A percentile compares a stretch with the other conserved stretches of the same genome.
Conservation (phyloP, 2,329 filamentous ascomycete species). For the Ophiocordyceps camponoti-saundersi region DNA sequence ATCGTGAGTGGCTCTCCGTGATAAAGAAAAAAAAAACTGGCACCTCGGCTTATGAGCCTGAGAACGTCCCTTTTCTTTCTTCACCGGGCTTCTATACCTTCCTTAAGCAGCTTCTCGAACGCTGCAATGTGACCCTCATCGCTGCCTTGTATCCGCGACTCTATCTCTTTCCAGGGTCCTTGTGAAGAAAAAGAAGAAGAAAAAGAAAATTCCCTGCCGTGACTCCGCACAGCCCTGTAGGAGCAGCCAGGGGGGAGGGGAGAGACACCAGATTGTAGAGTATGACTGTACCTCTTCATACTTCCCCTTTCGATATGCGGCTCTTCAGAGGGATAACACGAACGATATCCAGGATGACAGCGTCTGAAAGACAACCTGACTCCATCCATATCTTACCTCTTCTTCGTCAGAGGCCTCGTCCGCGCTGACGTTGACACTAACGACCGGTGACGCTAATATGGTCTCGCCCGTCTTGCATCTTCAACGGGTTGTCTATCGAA, state of each 20-base stretch:
- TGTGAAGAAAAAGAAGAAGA: background rate
- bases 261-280: too few species aligned
- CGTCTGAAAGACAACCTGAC: too few species aligned
- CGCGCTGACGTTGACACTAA: too few species aligned
- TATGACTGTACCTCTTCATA: too few species aligned
- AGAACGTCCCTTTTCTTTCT: background rate
- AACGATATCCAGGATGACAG: too few species aligned
- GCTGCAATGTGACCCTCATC: slow-evolving; percentile 4
- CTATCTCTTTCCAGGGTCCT: background rate
- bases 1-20: background rate
- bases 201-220: background rate
- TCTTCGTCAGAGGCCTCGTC: background rate
- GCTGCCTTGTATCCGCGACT: slow-evolving; percentile 1
- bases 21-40: background rate
- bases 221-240: background rate
- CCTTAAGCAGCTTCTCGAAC: slow-evolving; percentile 3
- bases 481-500: too few species aligned
- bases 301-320: background rate
- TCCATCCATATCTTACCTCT: background rate
- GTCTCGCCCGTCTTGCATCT: too few species aligned
- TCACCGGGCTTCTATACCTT: slow-evolving; percentile 3
- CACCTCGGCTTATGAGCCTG: background rate
- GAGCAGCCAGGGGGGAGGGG: background rate
- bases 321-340: background rate
- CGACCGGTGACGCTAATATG: too few species aligned